Evolutionary conservation across 495 filamentous ascomycete genomes (phyloP), one percentile per base, ranked within the genome.

Genomic region (Beverwykella pulmonaria): DNA sequence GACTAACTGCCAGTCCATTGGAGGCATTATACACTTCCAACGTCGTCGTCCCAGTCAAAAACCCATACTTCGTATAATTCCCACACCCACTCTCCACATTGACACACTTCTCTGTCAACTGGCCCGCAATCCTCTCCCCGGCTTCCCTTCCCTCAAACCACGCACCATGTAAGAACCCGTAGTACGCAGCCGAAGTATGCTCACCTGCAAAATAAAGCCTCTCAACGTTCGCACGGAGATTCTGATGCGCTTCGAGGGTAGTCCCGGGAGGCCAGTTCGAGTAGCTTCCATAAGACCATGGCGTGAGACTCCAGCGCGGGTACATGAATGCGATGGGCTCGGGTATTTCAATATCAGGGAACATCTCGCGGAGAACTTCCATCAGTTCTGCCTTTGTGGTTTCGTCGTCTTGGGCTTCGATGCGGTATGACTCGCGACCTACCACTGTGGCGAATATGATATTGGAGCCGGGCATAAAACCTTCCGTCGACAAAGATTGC

Each of bases 401-500:
- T 4, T 82, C 83, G 69, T 89, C 82, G 22, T 81, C 75, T 73
- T 91, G 88, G 9, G 77, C 73, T 73, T 91, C 89, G n/a, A 84
- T 83, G 20, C 79, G 79, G 69, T 87, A 88, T n/a, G 85, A 81
- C 57, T 88, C 78, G 17, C 81, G 74, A 1, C 79, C 76, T 26
- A 87, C 84, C 0, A 91, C 83, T n/a, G 88, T 92, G 1, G 83
- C 86, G 75, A 92, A 90, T 57, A 91, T 75, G 70, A 91, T 88
- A 67, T 86, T 83, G 0, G 83, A 87, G 10, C 80, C 86, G 9
- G 83, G 82, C 49, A 86, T 78, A 76, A 92, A 90, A 36, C 81
- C 85, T 0, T 79, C 78, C 3, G 75, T 73, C 14, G 82, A 80
- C 1, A 92, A 81, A 2, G 88, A 88, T 74, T 92, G 88, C 79